Conservation (phyloP, 257 asterid species). For the Phtheirospermum japonicum region DNA sequence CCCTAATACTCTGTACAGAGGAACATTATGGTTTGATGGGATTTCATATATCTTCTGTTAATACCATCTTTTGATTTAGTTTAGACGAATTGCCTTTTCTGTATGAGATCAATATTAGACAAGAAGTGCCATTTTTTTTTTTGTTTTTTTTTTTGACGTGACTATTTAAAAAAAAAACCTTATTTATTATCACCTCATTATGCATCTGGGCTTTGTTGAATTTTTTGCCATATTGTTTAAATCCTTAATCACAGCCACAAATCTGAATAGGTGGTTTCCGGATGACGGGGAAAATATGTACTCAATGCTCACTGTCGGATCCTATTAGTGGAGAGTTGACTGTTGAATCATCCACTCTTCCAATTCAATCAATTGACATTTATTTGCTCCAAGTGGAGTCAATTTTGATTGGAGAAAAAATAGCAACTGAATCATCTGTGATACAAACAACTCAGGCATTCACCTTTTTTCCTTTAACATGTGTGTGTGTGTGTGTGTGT, state of each 20-base stretch:
- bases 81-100: not conserved
- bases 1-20: not conserved
- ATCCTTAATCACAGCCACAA: conserved; percentile 19
- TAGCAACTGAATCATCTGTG: conserved; percentile 69
- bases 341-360: conserved; percentile 71
- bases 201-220: conserved; percentile 22
- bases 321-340: conserved; percentile 73
- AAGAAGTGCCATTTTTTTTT: too few species aligned
- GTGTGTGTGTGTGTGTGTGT: conserved; percentile 9
- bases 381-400: conserved; percentile 82
- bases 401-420: conserved; percentile 73
- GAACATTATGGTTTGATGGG: not conserved
- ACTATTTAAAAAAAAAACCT: too few species aligned
- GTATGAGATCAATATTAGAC: too few species aligned
- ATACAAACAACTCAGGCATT: conserved; percentile 88
- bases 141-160: not conserved
- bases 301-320: conserved; percentile 67
- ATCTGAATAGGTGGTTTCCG: conserved; percentile 69
- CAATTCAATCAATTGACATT: conserved; percentile 72
- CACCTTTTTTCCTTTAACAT: conserved; percentile 23
- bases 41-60: not conserved
- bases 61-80: not conserved
- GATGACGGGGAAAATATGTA: conserved; percentile 66
- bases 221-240: conserved; percentile 17
- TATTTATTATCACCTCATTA: too few species aligned